Conservation (phyloP, 2,329 filamentous ascomycete species). For the Calonectria pseudoreteaudii region DNA sequence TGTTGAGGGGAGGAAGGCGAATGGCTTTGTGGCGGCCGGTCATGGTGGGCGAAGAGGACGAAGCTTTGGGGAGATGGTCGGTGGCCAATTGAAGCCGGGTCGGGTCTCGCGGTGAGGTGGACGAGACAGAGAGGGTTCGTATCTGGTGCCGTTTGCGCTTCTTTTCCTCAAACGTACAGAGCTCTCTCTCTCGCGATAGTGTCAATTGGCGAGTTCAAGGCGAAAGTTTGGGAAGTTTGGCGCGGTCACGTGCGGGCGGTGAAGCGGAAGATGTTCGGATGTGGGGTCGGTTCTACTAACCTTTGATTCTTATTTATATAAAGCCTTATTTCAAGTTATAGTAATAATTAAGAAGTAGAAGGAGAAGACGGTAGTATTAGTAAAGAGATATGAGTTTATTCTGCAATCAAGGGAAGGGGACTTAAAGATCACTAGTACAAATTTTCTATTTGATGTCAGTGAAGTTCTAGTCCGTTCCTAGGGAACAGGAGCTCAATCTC, state of each 20-base stretch:
- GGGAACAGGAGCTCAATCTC: too few relatives aligned
- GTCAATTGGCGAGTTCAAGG: slow-evolving; percentile 17
- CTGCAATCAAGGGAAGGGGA: too few relatives aligned
- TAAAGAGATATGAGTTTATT: too few relatives aligned
- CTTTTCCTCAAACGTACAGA: slow-evolving; percentile 13
- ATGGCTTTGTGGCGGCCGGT: slow-evolving; percentile 62
- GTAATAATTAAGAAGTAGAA: too few relatives aligned
- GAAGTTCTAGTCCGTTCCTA: too few relatives aligned
- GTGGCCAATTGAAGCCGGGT: slow-evolving; percentile 21
- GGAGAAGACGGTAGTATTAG: too few relatives aligned
- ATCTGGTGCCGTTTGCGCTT: not conserved
- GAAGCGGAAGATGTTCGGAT: slow-evolving; percentile 28
- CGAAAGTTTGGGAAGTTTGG: slow-evolving; percentile 35
- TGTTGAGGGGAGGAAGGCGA: slow-evolving; percentile 68
- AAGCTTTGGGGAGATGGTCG: not conserved
- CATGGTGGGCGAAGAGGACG: slow-evolving; percentile 50
- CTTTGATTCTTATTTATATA: too few relatives aligned
- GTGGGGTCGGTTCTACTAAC: not conserved
- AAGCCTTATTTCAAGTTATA: too few relatives aligned
- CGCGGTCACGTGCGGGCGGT: slow-evolving; percentile 39
- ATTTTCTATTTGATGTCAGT: too few relatives aligned
- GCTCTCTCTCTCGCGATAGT: slow-evolving; percentile 18
- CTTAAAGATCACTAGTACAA: too few relatives aligned
- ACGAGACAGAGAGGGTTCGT: not conserved
- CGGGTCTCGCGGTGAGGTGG: not conserved